Evolutionary conservation across 345 rosid species (phyloP).

Genomic region (Eucalyptus pauciflora): DNA sequence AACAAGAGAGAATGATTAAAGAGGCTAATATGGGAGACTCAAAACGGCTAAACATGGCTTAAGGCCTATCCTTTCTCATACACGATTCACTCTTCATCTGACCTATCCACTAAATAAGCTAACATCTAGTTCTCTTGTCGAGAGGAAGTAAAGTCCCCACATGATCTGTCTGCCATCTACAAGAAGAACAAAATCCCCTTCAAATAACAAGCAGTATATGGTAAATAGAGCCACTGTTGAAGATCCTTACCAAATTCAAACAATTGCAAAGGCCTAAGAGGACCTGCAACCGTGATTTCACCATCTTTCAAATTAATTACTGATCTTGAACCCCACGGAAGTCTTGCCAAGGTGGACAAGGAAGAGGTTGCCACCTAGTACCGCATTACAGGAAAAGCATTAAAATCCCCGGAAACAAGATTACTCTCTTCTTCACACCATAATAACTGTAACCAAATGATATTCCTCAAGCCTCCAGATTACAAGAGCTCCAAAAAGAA

Average conservation of each 20-base stretch:
- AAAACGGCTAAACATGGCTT: not conserved
- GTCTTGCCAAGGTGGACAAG: conserved; percentile 48
- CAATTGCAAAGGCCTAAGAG: conserved; percentile 50
- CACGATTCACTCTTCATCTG: not conserved
- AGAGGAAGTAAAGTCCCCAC: not conserved
- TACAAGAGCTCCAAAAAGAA: not conserved
- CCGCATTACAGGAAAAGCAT: not conserved
- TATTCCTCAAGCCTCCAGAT: not conserved
- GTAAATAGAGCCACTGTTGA: not conserved
- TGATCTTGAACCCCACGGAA: conserved; percentile 75
- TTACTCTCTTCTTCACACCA: not conserved
- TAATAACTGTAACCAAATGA: not conserved
- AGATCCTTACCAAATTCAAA: conserved; percentile 60
- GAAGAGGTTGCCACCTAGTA: conserved; percentile 62
- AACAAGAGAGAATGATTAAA: not conserved
- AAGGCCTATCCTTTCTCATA: not conserved
- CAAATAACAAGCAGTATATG: not conserved
- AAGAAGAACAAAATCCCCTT: not conserved
- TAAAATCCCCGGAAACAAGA: not conserved
- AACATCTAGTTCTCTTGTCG: not conserved
- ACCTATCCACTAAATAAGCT: not conserved
- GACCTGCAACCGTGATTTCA: conserved; percentile 6
- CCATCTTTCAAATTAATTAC: conserved; percentile 3
- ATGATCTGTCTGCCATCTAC: not conserved
- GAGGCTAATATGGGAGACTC: not conserved